phyloP scores from a whole-genome alignment of 1,284 basidiomycete genomes.

The Leccinum insolens region DNA sequence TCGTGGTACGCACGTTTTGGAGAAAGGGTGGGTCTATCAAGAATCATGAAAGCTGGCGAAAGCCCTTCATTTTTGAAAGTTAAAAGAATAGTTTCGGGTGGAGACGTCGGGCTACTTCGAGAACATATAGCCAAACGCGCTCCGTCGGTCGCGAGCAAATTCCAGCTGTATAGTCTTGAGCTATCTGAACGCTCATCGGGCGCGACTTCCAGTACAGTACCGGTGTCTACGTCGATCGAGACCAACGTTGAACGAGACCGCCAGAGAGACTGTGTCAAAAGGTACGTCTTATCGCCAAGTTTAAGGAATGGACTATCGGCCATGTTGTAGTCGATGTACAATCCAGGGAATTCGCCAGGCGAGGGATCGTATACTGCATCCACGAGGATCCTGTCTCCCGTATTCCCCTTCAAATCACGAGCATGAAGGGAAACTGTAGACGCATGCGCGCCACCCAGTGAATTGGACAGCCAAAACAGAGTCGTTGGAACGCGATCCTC shows the following conservation, averaged over 20 bases:
- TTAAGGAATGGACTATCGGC: constrained; percentile 46
- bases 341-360: constrained; percentile 56
- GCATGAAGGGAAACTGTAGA: constrained; percentile 56
- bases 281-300: constrained; percentile 25
- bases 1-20: constrained; percentile 38
- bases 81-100: constrained; percentile 52
- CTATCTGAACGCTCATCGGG: constrained; percentile 12
- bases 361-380: constrained; percentile 44
- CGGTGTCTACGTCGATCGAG: constrained; percentile 38
- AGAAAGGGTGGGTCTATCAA: constrained; percentile 35
- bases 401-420: constrained; percentile 34
- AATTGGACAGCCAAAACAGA: constrained; percentile 60
- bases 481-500: constrained; percentile 24
- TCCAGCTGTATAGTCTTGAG: constrained; percentile 49
- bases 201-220: constrained; percentile 46
- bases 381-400: constrained; percentile 21
- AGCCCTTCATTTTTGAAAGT: constrained; percentile 8
- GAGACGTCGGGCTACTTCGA: constrained; percentile 52
- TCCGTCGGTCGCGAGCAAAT: constrained; percentile 56
- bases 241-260: constrained; percentile 54
- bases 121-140: constrained; percentile 46
- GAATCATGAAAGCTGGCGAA: constrained; percentile 4
- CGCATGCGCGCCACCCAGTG: constrained; percentile 61
- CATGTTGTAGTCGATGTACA: constrained; percentile 56
- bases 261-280: constrained; percentile 55